These are phyloP conservation scores for Porphyrellus cyaneotinctus DNA, from an alignment of 768 basidiomycete species.

Conservation along the genomic window DNA sequence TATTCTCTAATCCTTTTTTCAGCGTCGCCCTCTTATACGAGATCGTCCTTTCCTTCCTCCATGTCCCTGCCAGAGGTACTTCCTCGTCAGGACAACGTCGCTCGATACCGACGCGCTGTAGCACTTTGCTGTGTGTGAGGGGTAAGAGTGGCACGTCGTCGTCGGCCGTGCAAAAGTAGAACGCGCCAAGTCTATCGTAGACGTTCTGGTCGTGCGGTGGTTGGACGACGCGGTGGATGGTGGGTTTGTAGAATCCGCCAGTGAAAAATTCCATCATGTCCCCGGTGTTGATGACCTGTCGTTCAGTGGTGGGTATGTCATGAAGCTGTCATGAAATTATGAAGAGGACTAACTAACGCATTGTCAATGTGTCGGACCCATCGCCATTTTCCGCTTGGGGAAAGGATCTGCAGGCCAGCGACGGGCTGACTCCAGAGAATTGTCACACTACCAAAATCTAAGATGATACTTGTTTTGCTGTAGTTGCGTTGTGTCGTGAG, in stretches of 20 bases:
- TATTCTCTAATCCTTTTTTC: slow-evolving; percentile 35
- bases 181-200: slow-evolving; percentile 48
- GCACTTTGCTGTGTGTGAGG: slow-evolving; percentile 42
- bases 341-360: slow-evolving; percentile 39
- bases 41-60: slow-evolving; percentile 46
- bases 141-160: slow-evolving; percentile 47
- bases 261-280: slow-evolving; percentile 57
- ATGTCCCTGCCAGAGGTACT: slow-evolving; percentile 47
- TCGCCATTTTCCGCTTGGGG: slow-evolving; percentile 49
- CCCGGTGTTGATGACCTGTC: slow-evolving; percentile 55
- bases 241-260: slow-evolving; percentile 54
- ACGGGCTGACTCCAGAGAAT: slow-evolving; percentile 61
- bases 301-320: neutral
- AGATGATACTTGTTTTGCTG: slow-evolving; percentile 32
- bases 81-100: slow-evolving; percentile 35
- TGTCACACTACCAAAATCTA: slow-evolving; percentile 52
- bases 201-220: slow-evolving; percentile 50
- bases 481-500: neutral
- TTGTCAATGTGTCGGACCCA: slow-evolving; percentile 58
- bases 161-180: slow-evolving; percentile 53
- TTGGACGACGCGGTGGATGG: slow-evolving; percentile 58
- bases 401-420: slow-evolving; percentile 52
- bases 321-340: neutral
- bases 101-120: slow-evolving; percentile 41
- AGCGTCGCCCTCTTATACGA: slow-evolving; percentile 49